Conservation (phyloP, 805 yeast genomes). For the Candida pseudoglaebosa region DNA sequence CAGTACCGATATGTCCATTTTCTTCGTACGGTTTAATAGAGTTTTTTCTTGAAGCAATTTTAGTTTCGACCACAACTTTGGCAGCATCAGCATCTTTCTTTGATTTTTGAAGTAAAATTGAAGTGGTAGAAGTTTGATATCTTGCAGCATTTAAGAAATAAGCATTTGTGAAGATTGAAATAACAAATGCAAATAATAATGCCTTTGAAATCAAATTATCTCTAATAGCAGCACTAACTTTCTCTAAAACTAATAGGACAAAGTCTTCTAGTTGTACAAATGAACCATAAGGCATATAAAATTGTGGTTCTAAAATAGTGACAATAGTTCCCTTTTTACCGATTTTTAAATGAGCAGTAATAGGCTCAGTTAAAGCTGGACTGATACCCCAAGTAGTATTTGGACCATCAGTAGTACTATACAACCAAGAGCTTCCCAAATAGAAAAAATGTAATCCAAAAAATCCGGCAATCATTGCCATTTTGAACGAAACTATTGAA, state of each 20-base stretch:
- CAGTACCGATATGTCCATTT: constrained; percentile 22
- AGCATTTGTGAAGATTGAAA: constrained; percentile 76
- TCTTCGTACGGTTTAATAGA: constrained; percentile 9
- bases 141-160: constrained; percentile 86
- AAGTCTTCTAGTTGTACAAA: constrained; percentile 61
- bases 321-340: constrained; percentile 51
- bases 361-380: constrained; percentile 33
- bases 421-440: constrained; percentile 68
- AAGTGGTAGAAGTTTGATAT: constrained; percentile 48
- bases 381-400: constrained; percentile 12
- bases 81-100: constrained; percentile 5
- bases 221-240: constrained; percentile 63
- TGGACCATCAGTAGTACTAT: constrained; percentile 19
- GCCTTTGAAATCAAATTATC: constrained; percentile 79
- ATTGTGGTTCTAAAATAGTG: constrained; percentile 53
- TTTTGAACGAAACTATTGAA: constrained; percentile 51
- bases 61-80: constrained; percentile 1
- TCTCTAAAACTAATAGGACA: constrained; percentile 46
- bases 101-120: constrained; percentile 33
- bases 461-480: constrained; percentile 56
- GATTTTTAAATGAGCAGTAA: constrained; percentile 42
- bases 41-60: constrained; percentile 2
- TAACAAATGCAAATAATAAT: constrained; percentile 64
- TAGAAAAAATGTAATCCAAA: constrained; percentile 64
- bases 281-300: constrained; percentile 54